Percentiles rank a stretch among this genome's conserved stretches.
These are phyloP conservation scores for Aschersonia sp. DNA, from an alignment of 2,329 filamentous ascomycete genomes.

Conservation along the genomic window DNA sequence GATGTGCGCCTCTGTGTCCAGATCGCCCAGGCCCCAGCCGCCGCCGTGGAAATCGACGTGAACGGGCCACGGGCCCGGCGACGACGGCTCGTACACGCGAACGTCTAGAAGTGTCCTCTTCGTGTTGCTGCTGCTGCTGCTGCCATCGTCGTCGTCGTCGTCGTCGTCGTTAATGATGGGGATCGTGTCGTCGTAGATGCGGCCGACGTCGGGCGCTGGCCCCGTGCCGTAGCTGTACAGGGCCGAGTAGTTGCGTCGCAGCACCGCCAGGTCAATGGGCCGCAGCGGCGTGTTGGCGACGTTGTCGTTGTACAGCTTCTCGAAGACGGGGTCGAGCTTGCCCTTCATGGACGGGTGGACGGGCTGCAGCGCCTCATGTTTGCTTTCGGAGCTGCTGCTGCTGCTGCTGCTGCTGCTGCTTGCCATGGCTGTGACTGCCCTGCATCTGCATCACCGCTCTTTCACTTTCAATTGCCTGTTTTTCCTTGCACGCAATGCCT, in stretches of 20 bases:
- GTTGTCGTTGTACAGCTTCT: conserved; percentile 31
- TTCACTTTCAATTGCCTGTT: too few relatives aligned
- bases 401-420: neutral
- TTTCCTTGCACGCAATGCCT: too few relatives aligned
- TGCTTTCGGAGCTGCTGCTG: neutral
- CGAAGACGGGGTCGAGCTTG: conserved; percentile 29
- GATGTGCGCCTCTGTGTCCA: conserved; percentile 33
- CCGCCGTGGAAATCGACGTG: conserved; percentile 35
- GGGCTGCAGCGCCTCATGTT: conserved; percentile 29
- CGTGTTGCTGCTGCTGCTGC: neutral
- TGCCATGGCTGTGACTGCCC: neutral
- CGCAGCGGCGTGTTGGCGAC: conserved; percentile 23
- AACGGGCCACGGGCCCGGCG: conserved; percentile 27
- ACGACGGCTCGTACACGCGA: conserved; percentile 30
- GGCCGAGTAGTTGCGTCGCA: conserved; percentile 25
- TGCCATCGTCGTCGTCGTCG: neutral
- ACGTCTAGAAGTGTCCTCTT: conserved; percentile 11
- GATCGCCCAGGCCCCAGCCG: conserved; percentile 32
- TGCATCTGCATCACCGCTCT: too few relatives aligned
- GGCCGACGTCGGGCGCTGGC: conserved; percentile 23
- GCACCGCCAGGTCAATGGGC: conserved; percentile 22
- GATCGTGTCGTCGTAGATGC: conserved; percentile 22
- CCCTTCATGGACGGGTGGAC: conserved; percentile 30
- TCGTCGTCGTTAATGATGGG: conserved; percentile 15
- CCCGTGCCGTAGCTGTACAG: conserved; percentile 30